A percentile compares a stretch with the other conserved stretches of the same genome.
Evolutionary conservation across 1,139 yeast genomes (phyloP).

Genomic region (Debaryomyces subglobosus): DNA sequence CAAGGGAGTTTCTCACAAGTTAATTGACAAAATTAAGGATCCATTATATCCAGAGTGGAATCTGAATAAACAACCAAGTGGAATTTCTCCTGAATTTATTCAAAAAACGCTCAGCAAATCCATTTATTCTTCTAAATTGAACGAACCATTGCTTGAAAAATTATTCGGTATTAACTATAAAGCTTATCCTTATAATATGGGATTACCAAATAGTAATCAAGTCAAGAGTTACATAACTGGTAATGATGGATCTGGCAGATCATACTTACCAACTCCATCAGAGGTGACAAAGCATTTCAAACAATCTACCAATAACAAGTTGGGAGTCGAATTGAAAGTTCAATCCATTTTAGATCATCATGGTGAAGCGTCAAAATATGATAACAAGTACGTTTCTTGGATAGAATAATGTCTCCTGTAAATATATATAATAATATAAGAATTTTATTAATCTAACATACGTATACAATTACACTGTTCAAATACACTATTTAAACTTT

Average conservation of each 20-base stretch:
- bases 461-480: conserved; percentile 1
- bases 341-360: conserved; percentile 58
- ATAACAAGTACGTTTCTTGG: conserved; percentile 67
- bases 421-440: conserved; percentile 7
- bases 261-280: conserved; percentile 65
- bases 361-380: conserved; percentile 60
- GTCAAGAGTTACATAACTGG: conserved; percentile 65
- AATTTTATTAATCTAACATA: conserved; percentile 5
- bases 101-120: conserved; percentile 26
- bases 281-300: conserved; percentile 69
- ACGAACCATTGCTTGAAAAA: conserved; percentile 44
- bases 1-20: conserved; percentile 75
- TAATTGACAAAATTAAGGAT: conserved; percentile 63
- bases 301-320: conserved; percentile 50
- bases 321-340: conserved; percentile 66
- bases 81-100: conserved; percentile 25
- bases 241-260: conserved; percentile 61
- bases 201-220: conserved; percentile 72
- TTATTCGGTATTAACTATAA: conserved; percentile 56
- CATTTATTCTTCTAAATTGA: conserved; percentile 33
- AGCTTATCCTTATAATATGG: conserved; percentile 75
- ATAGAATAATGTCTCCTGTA: conserved; percentile 18
- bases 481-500: conserved; percentile 46
- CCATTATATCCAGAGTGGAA: conserved; percentile 56
- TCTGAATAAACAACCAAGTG: conserved; percentile 21